These are phyloP conservation scores for Prorocentrum cordatum DNA, from an alignment of 169 alveolate species.

Conservation along the genomic window DNA sequence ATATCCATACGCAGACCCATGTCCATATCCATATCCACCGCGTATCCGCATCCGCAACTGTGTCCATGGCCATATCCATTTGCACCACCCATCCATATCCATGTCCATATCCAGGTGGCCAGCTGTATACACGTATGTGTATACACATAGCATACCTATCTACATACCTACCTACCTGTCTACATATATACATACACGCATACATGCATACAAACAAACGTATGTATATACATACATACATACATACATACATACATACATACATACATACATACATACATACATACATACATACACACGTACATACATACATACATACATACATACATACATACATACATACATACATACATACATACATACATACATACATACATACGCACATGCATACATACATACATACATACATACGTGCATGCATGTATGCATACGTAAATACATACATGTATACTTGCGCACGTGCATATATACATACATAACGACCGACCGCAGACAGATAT, in stretches of 20 bases:
- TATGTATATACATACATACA: not conserved
- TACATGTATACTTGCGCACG: not conserved
- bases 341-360: not conserved
- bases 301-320: slow-evolving; percentile 1
- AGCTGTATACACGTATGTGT: not conserved
- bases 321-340: not conserved
- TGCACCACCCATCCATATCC: no score
- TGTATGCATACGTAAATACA: not conserved
- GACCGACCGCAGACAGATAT: not conserved
- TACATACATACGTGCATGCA: not conserved
- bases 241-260: not conserved
- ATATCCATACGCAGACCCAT: no score
- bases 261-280: slow-evolving; percentile 1
- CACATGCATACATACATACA: not conserved
- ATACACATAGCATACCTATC: not conserved
- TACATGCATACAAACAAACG: not conserved
- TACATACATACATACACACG: not conserved
- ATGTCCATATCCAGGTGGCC: no score
- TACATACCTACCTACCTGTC: not conserved
- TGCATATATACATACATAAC: not conserved
- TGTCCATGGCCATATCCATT: no score
- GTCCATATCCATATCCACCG: no score
- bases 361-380: not conserved
- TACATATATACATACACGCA: not conserved
- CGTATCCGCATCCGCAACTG: no score